Conservation (phyloP, 805 yeast species). For the Dipodascus albidus region DNA sequence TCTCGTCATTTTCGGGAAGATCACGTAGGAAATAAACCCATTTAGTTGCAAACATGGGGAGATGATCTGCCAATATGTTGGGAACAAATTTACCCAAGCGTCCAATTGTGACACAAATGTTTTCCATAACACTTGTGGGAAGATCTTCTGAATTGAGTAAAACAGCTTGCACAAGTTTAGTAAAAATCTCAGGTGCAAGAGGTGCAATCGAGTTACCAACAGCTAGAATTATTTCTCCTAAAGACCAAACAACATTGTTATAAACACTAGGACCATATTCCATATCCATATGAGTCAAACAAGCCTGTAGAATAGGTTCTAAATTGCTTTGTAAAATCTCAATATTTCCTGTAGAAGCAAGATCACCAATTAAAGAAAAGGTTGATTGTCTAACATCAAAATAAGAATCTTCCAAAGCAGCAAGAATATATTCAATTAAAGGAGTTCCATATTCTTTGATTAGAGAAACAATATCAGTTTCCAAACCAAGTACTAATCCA, state of each 20-base stretch:
- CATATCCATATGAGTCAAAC: slow-evolving; percentile 48
- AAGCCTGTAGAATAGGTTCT: slow-evolving; percentile 27
- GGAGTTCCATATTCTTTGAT: slow-evolving; percentile 31
- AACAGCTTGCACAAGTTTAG: slow-evolving; percentile 46
- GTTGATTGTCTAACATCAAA: slow-evolving; percentile 91
- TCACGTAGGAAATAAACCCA: slow-evolving; percentile 67
- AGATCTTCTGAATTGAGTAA: slow-evolving; percentile 32
- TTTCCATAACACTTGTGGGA: slow-evolving; percentile 56
- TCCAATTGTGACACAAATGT: slow-evolving; percentile 86
- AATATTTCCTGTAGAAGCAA: slow-evolving; percentile 47
- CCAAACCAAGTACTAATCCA: slow-evolving; percentile 78
- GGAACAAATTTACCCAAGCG: slow-evolving; percentile 62
- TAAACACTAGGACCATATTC: slow-evolving; percentile 40
- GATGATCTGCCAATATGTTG: slow-evolving; percentile 43
- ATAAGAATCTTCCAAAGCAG: slow-evolving; percentile 62
- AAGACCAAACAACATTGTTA: slow-evolving; percentile 88
- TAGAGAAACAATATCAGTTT: not conserved
- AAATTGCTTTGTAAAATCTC: slow-evolving; percentile 28
- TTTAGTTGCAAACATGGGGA: slow-evolving; percentile 43
- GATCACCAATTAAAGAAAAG: slow-evolving; percentile 83
- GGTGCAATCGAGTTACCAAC: slow-evolving; percentile 32
- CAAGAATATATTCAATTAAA: slow-evolving; percentile 50
- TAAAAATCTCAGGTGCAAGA: slow-evolving; percentile 42
- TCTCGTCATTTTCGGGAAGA: slow-evolving; percentile 73
- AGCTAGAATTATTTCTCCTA: slow-evolving; percentile 70